These are phyloP conservation scores for Carex sylvatica DNA, from an alignment of 202 grass and related monocot species.

Conservation along the genomic window DNA sequence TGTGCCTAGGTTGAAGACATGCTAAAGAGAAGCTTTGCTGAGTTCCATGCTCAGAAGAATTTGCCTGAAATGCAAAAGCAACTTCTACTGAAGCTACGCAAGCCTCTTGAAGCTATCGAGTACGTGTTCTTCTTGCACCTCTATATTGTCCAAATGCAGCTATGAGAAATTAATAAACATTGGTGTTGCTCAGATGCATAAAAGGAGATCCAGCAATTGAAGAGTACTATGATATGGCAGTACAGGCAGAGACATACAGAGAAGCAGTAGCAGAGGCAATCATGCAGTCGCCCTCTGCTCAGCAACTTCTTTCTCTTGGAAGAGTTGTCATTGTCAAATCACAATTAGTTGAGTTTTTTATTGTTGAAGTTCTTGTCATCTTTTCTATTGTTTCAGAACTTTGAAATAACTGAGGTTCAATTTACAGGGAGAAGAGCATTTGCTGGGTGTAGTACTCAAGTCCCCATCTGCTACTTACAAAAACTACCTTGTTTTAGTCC, in stretches of 20 bases:
- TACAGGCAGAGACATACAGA: slow-evolving; percentile 65
- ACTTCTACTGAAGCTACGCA: slow-evolving; percentile 71
- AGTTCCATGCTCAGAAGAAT: slow-evolving; percentile 96
- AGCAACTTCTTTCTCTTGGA: slow-evolving; percentile 77
- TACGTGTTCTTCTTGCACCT: slow-evolving; percentile 27
- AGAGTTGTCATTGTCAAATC: slow-evolving; percentile 84
- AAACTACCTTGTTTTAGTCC: slow-evolving; percentile 71
- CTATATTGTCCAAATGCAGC: slow-evolving; percentile 21
- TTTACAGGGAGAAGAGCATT: slow-evolving; percentile 86
- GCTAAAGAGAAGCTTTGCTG: slow-evolving; percentile 98
- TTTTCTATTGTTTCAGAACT: slow-evolving; percentile 20
- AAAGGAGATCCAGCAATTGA: slow-evolving; percentile 95
- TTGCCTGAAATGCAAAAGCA: slow-evolving; percentile 87
- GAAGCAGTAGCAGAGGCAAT: slow-evolving; percentile 63
- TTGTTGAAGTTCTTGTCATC: background rate
- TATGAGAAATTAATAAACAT: background rate
- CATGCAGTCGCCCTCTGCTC: slow-evolving; percentile 50
- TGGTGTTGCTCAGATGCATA: slow-evolving; percentile 58
- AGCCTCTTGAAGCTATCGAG: slow-evolving; percentile 76
- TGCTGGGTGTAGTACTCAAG: slow-evolving; percentile 82
- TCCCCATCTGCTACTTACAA: slow-evolving; percentile 49
- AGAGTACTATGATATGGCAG: slow-evolving; percentile 69
- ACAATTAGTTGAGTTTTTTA: slow-evolving; percentile 52
- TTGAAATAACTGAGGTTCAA: slow-evolving; percentile 8
- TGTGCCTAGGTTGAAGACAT: slow-evolving; percentile 82